phyloP scores from a whole-genome alignment of 2,329 filamentous ascomycete genomes.

The Graphilbum fragrans region DNA sequence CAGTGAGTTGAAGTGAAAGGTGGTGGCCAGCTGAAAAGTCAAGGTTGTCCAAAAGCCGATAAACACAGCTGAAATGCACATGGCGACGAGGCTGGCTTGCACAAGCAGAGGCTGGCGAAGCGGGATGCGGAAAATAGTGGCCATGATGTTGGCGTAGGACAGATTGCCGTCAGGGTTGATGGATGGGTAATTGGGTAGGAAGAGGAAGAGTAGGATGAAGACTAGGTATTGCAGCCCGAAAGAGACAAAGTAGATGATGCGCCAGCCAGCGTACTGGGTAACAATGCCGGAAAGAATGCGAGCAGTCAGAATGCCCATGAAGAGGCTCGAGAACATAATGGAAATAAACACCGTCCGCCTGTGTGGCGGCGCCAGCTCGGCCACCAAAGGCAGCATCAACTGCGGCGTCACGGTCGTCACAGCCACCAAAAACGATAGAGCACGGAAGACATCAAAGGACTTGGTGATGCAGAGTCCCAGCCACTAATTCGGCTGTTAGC shows the following conservation, averaged over 20 bases:
- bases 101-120: slow-evolving; percentile 52
- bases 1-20: slow-evolving; percentile 53
- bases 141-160: slow-evolving; percentile 51
- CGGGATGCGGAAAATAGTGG: slow-evolving; percentile 50
- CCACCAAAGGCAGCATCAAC: slow-evolving; percentile 64
- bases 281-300: slow-evolving; percentile 62
- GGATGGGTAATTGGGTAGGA: slow-evolving; percentile 66
- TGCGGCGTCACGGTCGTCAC: slow-evolving; percentile 64
- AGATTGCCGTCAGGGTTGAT: slow-evolving; percentile 47
- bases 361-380: slow-evolving; percentile 56
- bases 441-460: slow-evolving; percentile 50
- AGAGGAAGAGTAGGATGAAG: slow-evolving; percentile 50
- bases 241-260: slow-evolving; percentile 62
- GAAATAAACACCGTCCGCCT: slow-evolving; percentile 57
- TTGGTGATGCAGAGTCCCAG: slow-evolving; percentile 57
- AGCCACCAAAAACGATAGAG: slow-evolving; percentile 57
- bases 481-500: slow-evolving; percentile 26
- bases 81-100: slow-evolving; percentile 53
- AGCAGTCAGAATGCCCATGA: slow-evolving; percentile 61
- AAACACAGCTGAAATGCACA: slow-evolving; percentile 37
- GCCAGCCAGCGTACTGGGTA: slow-evolving; percentile 58
- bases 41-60: slow-evolving; percentile 46
- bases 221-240: slow-evolving; percentile 58
- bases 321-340: slow-evolving; percentile 58
- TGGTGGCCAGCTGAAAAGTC: slow-evolving; percentile 61